These are phyloP conservation scores for Nidula microcarpa DNA, from an alignment of 768 basidiomycete species.

Conservation along the genomic window DNA sequence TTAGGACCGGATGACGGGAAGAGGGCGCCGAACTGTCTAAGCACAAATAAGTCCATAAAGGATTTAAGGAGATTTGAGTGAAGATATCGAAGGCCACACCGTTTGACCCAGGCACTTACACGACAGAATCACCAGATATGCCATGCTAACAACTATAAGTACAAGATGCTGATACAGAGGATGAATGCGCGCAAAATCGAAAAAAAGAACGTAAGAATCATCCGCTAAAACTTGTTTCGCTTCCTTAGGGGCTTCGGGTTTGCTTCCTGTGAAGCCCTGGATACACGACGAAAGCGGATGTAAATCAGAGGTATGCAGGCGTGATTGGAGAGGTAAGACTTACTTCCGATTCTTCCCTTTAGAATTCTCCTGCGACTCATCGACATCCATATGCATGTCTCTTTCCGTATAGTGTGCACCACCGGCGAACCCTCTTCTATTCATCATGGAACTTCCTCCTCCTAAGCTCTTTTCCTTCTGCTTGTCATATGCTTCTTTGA, in stretches of 20 bases:
- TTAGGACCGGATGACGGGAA: too few species aligned
- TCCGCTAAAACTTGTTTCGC: constrained; percentile 47
- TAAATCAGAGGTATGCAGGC: background rate
- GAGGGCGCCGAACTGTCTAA: too few species aligned
- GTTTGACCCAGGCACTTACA: background rate
- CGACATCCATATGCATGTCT: constrained; percentile 59
- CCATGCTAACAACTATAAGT: background rate
- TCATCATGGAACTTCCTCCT: constrained; percentile 15
- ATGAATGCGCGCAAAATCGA: background rate
- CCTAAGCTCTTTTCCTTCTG: constrained; percentile 54
- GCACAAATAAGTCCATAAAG: too few species aligned
- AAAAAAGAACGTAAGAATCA: background rate
- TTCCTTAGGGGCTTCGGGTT: constrained; percentile 50
- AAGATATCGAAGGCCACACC: background rate
- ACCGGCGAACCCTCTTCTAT: background rate
- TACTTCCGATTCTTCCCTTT: constrained; percentile 64
- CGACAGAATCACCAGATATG: background rate
- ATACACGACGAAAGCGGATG: background rate
- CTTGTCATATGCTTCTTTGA: constrained; percentile 64
- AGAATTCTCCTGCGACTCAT: constrained; percentile 45
- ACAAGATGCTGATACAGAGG: constrained; percentile 1
- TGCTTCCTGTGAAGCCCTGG: constrained; percentile 37
- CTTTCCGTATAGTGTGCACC: constrained; percentile 14
- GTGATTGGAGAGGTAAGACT: constrained; percentile 15
- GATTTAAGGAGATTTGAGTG: background rate